Base-by-base conservation (phyloP, 441 rosid species). In the Euphorbia schlechtendalii region DNA sequence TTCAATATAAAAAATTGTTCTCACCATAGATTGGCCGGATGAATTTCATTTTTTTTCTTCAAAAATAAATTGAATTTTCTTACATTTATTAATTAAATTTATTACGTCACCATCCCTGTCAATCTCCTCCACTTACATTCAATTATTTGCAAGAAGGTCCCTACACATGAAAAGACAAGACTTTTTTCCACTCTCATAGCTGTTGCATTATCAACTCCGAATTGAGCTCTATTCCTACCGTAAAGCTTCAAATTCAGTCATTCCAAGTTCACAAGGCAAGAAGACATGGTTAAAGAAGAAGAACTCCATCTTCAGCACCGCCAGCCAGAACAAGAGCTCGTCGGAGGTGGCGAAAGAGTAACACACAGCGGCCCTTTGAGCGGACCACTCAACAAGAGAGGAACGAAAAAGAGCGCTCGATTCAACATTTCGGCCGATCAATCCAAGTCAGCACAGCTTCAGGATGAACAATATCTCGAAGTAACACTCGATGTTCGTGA, bases 401-500 rank as follows among this genome's bases (percentile, higher is more conserved):
- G 78, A 43, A 84, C 88, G 14, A 87, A 68, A 71, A 92, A 86
- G 70, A 83, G 85, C 70, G 92, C 96, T 5, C 78, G 87, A 61
- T 87, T 89, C 71, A 87, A 81, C 30, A 56, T 80, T 36, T 81
- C 83, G 13, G 69, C 60, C 20, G 60, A 56, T n/a, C 60, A 70
- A 5, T 49, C 48, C 66, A 71, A 56, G 59, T 59, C 41, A 55
- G 54, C 67, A 48, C 27, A 53, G 1, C 41, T 38, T 8, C 49
- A 30, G 1, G 85, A 77, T 15, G 92, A 65, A 34, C 63, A 66
- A 21, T 72, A 84, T 64, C 84, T 85, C 17, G 98, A 92, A 77
- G 83, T 89, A 68, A 89, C 96, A 3, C 76, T 86, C 4, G 96
- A 87, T 68, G 82, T 89, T 25, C 79, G 82, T 11, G 87, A 87